Evolutionary conservation across 805 yeast genomes (phyloP), one percentile per base, ranked within the genome.

Genomic region (Torulaspora maleeae): DNA sequence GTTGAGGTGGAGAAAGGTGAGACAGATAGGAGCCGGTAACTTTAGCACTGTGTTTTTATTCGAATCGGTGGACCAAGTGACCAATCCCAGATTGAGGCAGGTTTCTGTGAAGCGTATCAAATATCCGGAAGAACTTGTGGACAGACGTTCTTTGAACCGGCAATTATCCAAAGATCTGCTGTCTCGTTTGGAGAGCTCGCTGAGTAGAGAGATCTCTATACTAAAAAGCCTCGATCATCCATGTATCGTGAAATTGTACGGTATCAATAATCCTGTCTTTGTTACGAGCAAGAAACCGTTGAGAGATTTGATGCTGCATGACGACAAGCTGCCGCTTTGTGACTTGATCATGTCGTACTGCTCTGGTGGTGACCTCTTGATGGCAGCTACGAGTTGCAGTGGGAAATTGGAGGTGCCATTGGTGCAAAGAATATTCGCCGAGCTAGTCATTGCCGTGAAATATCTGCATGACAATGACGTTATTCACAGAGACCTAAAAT

Each of bases 401-500:
- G 55, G 69, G 8, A 53, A 67, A 36, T 47, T 87, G 44, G 59
- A 71, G 16, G 71, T 82, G 55, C 56, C 64, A 35, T 67, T 83
- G 7, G 68, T 85, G 2, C 71, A 79, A 45, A 71, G 86, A 22
- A 68, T 89, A 0, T 83, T 85, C 51, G 75, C 82, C 6, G 96
- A 93, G 63, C 57, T 86, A 1, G 76, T 80, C 3, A 61, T 74
- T 9, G 91, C 95, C 0, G 80, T 89, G 2, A 69, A 73, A 19
- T 88, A 84, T 59, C 67, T 91, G 43, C 99, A 93, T 63, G 56
- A 62, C 3, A 68, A 76, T 45, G 66, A 76, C 48, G 78, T 90
- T 22, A 86, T 90, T 7, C 99, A 93, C 66, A 79, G 98, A 48
- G 99, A 93, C 60, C 76, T 93, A 54, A 93, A 93, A 68, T 71